Percentiles rank a stretch among this genome's conserved stretches.
Conservation (phyloP, 1,284 basidiomycete genomes). For the Microbotryum lychnidis-dioicae region DNA sequence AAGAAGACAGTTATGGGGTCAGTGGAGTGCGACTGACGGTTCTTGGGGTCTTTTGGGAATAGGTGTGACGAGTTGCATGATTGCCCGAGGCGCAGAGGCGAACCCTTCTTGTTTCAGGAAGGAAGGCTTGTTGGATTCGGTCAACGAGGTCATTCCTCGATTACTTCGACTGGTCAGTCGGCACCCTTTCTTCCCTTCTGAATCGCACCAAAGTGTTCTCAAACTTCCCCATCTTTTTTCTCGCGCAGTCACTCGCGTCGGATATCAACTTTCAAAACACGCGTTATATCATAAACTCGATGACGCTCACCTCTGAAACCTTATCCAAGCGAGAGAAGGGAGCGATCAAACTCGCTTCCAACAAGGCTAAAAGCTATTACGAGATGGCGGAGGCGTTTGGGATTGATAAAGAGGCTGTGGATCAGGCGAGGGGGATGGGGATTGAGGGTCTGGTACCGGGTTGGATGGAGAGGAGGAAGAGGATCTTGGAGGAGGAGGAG, state of each 20-base stretch:
- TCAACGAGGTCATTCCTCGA: conserved; percentile 61
- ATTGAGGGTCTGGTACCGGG: conserved; percentile 22
- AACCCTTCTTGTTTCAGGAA: conserved; percentile 82
- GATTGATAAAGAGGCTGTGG: conserved; percentile 20
- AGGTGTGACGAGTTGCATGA: conserved; percentile 91
- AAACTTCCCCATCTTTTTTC: neutral
- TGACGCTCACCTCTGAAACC: conserved; percentile 45
- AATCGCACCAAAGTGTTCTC: neutral
- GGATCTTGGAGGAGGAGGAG: conserved; percentile 15
- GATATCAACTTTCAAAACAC: conserved; percentile 64
- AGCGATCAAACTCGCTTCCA: conserved; percentile 53
- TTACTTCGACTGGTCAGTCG: conserved; percentile 64
- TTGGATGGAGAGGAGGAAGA: conserved; percentile 30
- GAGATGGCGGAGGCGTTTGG: conserved; percentile 55
- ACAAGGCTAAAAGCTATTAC: conserved; percentile 59
- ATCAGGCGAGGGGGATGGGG: conserved; percentile 3
- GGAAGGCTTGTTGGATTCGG: conserved; percentile 58
- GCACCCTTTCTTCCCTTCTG: conserved; percentile 7
- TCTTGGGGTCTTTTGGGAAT: conserved; percentile 2
- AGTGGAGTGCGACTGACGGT: conserved; percentile 29
- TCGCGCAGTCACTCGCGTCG: conserved; percentile 44
- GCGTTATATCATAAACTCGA: conserved; percentile 70
- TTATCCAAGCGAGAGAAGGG: conserved; percentile 50
- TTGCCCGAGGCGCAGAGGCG: conserved; percentile 84
- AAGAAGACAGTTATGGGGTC: neutral